Evolutionary conservation across 164 flowering plant genomes (phyloP), one percentile per base, ranked within the genome.

Genomic region (Chimonanthus praecox): DNA sequence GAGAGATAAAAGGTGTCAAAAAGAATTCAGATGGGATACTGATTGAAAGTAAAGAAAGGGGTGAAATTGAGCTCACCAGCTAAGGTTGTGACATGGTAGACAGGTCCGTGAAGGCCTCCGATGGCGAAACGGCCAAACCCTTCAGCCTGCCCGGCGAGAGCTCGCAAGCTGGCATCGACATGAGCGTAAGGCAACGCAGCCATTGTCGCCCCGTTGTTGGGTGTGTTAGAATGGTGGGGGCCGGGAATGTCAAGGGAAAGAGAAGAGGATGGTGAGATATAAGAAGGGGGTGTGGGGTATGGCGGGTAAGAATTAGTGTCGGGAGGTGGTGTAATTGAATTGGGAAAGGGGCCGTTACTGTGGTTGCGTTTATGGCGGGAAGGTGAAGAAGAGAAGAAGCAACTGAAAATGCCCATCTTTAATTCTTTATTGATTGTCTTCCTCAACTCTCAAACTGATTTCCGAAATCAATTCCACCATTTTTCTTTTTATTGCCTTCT

Each of bases 101-200:
- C 69, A 4, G 86, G 73, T 43, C 98, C 98, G 64, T 89, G 85
- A 61, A 91, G 85, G 10, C 98, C 98, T 4, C 98, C 98, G 62
- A 91, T 74, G 79, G 98, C 88, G 66, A 47, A 73, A 54, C 88
- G 87, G 16, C 98, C 98, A 71, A 91, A 93, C 43, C 98, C 98
- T 81, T 93, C 91, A 47, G 98, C 96, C 68, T 86, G 87, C 47
- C 85, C 89, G 65, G 96, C 89, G 48, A 92, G 85, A 48, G 89
- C 83, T 6, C 96, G 82, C 47, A 92, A 67, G 78, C 65, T 73
- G 75, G 77, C 78, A 73, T 92, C 97, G n/a, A 89, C 89, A 72
- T 79, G 79, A 49, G 81, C 64, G 69, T 92, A 92, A 3, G 95
- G 95, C 72, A 75, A 47, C 6, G 77, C 54, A 16, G 58, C 60